Conservation (phyloP, 371 early-diverging fungal species). For the Homolaphlyctis polyrhiza region DNA sequence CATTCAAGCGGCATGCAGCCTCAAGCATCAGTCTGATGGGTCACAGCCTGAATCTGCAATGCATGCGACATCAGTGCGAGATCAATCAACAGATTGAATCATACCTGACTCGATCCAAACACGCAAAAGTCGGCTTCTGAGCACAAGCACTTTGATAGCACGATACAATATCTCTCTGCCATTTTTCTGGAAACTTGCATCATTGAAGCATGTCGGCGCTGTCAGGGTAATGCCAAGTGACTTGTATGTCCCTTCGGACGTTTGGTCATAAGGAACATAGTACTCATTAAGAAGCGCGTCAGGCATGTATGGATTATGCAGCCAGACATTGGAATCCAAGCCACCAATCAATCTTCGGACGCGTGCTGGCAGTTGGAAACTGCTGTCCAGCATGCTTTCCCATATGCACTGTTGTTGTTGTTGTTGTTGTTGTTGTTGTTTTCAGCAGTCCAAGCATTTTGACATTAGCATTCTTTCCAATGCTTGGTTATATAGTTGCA, state of each 20-base stretch:
- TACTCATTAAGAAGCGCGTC: constrained; percentile 36
- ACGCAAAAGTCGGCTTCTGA: constrained; percentile 25
- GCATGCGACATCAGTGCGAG: no score
- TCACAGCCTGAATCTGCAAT: no score
- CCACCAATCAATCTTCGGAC: constrained; percentile 23
- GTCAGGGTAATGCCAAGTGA: constrained; percentile 13
- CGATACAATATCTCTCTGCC: constrained; percentile 27
- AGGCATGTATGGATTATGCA: constrained; percentile 42
- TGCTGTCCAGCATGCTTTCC: constrained; percentile 14
- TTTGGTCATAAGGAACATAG: constrained; percentile 30
- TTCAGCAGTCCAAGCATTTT: no score
- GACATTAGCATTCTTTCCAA: no score
- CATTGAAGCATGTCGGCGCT: constrained; percentile 25
- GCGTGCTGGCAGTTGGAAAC: constrained; percentile 24
- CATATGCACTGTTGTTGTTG: constrained; percentile 6
- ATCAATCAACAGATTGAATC: neutral
- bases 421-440: no score
- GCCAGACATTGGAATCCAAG: constrained; percentile 34
- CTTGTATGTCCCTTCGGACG: constrained; percentile 17
- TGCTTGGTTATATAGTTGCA: no score
- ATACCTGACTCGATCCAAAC: constrained; percentile 42
- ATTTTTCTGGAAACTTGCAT: constrained; percentile 28
- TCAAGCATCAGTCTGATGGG: neutral
- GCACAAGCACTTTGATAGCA: constrained; percentile 23
- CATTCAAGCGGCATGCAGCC: no score